phyloP scores from a whole-genome alignment of 2,329 filamentous ascomycete genomes.

The Penicillium sp. region DNA sequence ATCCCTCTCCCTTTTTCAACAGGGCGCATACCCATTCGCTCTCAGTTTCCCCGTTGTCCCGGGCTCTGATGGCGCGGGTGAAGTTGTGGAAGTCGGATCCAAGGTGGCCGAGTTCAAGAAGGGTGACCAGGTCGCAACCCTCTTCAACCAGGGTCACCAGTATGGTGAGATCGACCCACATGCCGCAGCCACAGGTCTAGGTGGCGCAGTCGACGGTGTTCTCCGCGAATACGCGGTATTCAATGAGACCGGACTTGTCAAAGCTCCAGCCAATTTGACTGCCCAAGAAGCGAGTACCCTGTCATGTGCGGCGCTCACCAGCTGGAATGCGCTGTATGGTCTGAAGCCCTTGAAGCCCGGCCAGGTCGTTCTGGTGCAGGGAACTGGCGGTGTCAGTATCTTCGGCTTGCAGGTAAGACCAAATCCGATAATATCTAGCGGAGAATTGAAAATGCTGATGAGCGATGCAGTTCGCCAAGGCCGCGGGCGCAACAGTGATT shows the following conservation, averaged over 20 bases:
- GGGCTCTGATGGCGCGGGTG: constrained; percentile 46
- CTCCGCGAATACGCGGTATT: constrained; percentile 69
- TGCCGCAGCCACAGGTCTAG: constrained; percentile 59
- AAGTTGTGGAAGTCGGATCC: constrained; percentile 54
- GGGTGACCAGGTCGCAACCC: constrained; percentile 59
- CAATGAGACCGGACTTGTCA: constrained; percentile 67
- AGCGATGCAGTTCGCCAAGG: constrained; percentile 46
- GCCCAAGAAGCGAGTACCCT: constrained; percentile 59
- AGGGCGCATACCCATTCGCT: constrained; percentile 39
- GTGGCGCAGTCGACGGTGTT: constrained; percentile 67
- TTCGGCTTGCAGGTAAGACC: constrained; percentile 53
- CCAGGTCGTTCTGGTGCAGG: constrained; percentile 60
- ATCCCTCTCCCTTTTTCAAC: not conserved
- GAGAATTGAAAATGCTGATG: not conserved
- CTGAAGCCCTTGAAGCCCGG: constrained; percentile 56
- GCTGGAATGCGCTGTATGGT: constrained; percentile 68
- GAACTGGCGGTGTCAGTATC: constrained; percentile 62
- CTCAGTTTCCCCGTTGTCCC: constrained; percentile 33
- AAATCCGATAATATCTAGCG: fast-evolving
- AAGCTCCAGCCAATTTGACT: constrained; percentile 58
- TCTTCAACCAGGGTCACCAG: constrained; percentile 61
- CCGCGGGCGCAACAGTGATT: constrained; percentile 56
- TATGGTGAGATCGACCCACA: constrained; percentile 48
- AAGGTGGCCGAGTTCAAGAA: constrained; percentile 58
- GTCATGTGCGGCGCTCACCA: constrained; percentile 62